These are phyloP conservation scores for Spongispora temasekensis DNA, from an alignment of 1,284 basidiomycete species.

Conservation along the genomic window DNA sequence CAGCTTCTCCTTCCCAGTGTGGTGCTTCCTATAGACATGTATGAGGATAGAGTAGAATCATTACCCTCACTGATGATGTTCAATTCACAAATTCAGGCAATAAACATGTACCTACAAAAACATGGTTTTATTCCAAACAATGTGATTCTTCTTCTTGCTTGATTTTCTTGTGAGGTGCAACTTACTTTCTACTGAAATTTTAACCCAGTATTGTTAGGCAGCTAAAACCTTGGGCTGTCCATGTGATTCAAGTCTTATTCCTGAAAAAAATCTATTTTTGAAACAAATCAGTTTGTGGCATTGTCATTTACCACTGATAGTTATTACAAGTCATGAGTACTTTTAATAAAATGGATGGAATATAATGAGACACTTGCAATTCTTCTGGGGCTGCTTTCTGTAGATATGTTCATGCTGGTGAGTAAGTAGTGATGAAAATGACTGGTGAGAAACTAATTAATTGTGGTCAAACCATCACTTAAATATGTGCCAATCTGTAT, in stretches of 20 bases:
- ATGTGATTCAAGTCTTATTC: neutral
- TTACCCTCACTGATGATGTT: neutral
- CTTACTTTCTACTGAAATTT: neutral
- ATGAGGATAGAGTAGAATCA: neutral
- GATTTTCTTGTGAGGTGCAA: neutral
- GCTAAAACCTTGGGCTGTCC: neutral
- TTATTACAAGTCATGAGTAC: too few species aligned
- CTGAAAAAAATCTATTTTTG: neutral
- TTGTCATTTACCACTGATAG: neutral
- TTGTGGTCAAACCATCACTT: too few species aligned
- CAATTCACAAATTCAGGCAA: neutral
- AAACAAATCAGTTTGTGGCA: too few species aligned
- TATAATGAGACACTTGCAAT: too few species aligned
- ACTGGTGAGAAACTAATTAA: too few species aligned
- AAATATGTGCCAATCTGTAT: too few species aligned
- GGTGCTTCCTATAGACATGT: neutral
- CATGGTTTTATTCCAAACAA: neutral
- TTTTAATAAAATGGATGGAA: too few species aligned
- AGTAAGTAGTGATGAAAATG: too few species aligned
- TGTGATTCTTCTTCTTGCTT: neutral
- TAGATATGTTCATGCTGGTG: too few species aligned
- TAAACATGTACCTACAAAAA: neutral
- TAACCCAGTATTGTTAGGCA: neutral
- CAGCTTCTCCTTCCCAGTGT: neutral
- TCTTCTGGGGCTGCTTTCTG: too few species aligned